phyloP scores from a whole-genome alignment of 768 basidiomycete species.

The Suillus subalutaceus region DNA sequence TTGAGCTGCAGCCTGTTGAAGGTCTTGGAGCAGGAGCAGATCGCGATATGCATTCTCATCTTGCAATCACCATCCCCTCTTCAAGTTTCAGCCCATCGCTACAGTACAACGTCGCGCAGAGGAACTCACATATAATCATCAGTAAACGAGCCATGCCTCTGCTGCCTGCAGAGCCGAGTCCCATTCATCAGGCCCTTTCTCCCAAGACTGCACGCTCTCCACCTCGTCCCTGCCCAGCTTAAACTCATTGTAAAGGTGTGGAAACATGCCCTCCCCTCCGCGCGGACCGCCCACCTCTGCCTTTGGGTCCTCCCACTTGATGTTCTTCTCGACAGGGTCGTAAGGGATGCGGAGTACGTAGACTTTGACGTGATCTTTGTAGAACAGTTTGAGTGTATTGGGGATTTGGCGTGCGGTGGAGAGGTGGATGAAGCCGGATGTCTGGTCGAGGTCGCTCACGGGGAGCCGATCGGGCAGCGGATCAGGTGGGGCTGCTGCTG shows the following conservation, averaged over 20 bases:
- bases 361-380: constrained; percentile 40
- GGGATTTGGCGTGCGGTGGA: constrained; percentile 53
- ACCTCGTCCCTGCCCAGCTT: constrained; percentile 48
- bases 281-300: constrained; percentile 42
- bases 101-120: too few species aligned
- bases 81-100: too few species aligned
- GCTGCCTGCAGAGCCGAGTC: too few species aligned
- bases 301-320: constrained; percentile 47
- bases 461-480: constrained; percentile 50
- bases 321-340: constrained; percentile 37
- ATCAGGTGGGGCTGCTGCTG: constrained; percentile 40
- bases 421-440: constrained; percentile 37
- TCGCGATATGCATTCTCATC: too few species aligned
- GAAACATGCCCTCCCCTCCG: constrained; percentile 50
- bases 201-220: constrained; percentile 39
- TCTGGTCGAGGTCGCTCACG: constrained; percentile 50
- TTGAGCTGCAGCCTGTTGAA: too few species aligned
- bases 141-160: too few species aligned
- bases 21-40: too few species aligned
- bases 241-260: constrained; percentile 54
- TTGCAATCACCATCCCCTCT: too few species aligned
- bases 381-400: constrained; percentile 50
- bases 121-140: too few species aligned
- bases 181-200: constrained; percentile 19
- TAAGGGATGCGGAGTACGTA: constrained; percentile 49